Evolutionary conservation across 805 yeast genomes (phyloP).

Genomic region (Wickerhamomyces mucosus): DNA sequence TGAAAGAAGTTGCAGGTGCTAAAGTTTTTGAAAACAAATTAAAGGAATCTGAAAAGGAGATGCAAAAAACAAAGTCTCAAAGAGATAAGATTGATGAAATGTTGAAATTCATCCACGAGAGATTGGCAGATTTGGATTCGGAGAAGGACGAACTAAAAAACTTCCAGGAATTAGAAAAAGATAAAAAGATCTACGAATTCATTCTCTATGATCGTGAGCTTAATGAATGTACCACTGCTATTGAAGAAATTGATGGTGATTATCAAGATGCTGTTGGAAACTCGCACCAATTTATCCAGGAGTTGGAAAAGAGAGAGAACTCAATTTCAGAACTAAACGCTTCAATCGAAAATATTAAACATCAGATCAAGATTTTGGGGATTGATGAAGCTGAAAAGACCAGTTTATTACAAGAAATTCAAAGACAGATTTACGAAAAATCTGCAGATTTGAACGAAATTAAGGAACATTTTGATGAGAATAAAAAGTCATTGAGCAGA

Average conservation of each 20-base stretch:
- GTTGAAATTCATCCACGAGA: constrained; percentile 55
- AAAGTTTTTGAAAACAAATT: constrained; percentile 78
- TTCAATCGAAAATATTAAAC: constrained; percentile 36
- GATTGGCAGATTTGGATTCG: constrained; percentile 68
- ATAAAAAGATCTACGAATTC: constrained; percentile 64
- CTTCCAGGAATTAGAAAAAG: constrained; percentile 57
- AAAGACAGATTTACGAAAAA: constrained; percentile 39
- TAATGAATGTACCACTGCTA: constrained; percentile 45
- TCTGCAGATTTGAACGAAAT: constrained; percentile 34
- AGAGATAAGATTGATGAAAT: constrained; percentile 67
- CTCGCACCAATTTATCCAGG: constrained; percentile 44
- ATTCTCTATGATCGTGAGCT: constrained; percentile 72
- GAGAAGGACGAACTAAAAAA: constrained; percentile 70
- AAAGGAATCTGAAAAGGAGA: constrained; percentile 69
- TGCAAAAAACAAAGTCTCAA: constrained; percentile 62
- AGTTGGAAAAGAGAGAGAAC: constrained; percentile 53
- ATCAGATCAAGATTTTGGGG: constrained; percentile 38
- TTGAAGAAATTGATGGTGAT: constrained; percentile 51
- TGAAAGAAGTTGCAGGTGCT: constrained; percentile 95
- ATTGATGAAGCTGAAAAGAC: constrained; percentile 51
- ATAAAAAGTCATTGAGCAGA: constrained; percentile 24
- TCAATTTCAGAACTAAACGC: constrained; percentile 34
- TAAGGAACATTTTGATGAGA: constrained; percentile 25
- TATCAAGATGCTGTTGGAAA: constrained; percentile 41
- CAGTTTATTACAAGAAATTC: constrained; percentile 37